A percentile compares a stretch with the other conserved stretches of the same genome.
These are phyloP conservation scores for Picocystis sp. DNA, from an alignment of 163 green algal genomes.

Conservation along the genomic window DNA sequence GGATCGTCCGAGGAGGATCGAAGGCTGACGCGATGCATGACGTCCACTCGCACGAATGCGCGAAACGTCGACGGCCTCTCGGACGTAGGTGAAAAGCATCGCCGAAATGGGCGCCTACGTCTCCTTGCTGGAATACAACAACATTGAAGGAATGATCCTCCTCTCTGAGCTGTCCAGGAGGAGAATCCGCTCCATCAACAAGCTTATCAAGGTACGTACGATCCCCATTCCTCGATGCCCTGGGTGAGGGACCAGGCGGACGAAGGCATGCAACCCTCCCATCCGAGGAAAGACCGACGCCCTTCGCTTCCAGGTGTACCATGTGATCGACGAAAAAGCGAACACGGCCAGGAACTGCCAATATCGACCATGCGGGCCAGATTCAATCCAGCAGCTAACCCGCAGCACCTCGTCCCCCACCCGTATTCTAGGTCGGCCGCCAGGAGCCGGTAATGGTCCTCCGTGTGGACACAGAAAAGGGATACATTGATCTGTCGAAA, in stretches of 20 bases:
- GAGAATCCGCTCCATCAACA: conserved; percentile 95
- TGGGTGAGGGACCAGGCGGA: no score
- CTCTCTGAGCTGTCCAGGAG: conserved; percentile 90
- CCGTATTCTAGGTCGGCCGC: conserved; percentile 51
- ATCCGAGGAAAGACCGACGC: no score
- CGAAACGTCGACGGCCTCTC: no score
- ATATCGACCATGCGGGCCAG: no score
- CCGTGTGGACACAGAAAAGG: conserved; percentile 98
- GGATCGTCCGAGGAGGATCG: no score
- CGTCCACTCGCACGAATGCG: no score
- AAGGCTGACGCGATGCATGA: no score
- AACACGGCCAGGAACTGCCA: no score
- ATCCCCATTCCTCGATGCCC: no score
- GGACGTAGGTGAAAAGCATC: conserved; percentile 79
- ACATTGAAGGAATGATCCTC: conserved; percentile 98
- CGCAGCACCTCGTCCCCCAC: not conserved
- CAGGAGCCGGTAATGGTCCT: conserved; percentile 99
- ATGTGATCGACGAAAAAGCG: no score
- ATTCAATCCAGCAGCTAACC: not conserved
- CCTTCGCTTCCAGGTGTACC: no score
- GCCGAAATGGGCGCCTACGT: conserved; percentile 99
- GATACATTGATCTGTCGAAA: conserved; percentile 99
- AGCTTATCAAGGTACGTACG: conserved; percentile 89
- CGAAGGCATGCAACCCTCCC: no score
- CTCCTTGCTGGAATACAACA: conserved; percentile 90